Evolutionary conservation across 164 flowering plant species (phyloP), one percentile per base, ranked within the genome.

Genomic region (Umbellularia californica): DNA sequence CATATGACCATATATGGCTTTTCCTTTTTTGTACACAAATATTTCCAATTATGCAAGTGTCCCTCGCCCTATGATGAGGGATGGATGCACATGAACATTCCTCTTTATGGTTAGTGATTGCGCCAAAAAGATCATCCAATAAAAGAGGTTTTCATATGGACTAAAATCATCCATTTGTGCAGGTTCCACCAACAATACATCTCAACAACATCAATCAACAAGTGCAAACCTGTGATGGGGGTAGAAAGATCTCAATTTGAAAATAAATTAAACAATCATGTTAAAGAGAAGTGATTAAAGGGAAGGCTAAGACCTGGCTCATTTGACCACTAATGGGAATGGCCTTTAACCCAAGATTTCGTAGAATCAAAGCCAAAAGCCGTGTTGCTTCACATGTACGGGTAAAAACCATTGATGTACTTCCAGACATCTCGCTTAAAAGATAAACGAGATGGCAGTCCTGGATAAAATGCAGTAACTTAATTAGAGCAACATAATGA

Each of bases 281-380:
- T 3, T 15, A 23, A 14, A 24, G 13, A 52, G 51, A 10, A 19
- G 30, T 25, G 15, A 65, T 24, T 22, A 58, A 35, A 58, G 35
- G 68, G 66, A 58, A 75, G 77, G 35, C 22, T 15, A 47, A 65
- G 74, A 92, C 98, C 98, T 93, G 96, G 25, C 78, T 86, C 98
- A 95, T 90, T 35, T 92, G 92, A 52, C 99, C 99, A 82, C 89
- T 92, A 51, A 95, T 90, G 0, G 98, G 94, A 55, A 92, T 90
- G 58, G 97, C 95, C 70, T 86, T 83, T 13, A 92, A 80, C 62
- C 95, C 93, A 88, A 95, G 95, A 73, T 90, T 93, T 24, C 96
- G 89, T 62, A 95, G 90, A 77, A 90, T 70, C 83, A 90, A 82
- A 64, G 95, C 84, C 77, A 95, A 78, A 66, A 92, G 81, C 28